Evolutionary conservation across 495 filamentous ascomycete genomes (phyloP).

Genomic region (Penicillium diatomitis): DNA sequence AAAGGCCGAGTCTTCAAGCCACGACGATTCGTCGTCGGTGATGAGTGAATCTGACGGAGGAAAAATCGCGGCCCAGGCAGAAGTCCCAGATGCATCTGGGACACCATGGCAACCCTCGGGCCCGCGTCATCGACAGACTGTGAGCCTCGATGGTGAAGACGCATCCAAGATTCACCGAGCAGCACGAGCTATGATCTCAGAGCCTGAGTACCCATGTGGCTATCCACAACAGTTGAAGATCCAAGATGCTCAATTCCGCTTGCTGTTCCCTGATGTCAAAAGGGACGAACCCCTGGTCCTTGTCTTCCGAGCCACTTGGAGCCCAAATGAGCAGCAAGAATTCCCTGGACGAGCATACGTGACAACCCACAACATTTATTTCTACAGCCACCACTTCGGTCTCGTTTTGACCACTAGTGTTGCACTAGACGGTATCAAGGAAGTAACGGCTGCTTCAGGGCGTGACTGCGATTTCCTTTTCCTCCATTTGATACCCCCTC

Average conservation of each 20-base stretch:
- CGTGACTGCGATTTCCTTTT: conserved; percentile 90
- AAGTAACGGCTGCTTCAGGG: conserved; percentile 83
- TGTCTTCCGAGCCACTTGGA: conserved; percentile 68
- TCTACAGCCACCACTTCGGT: conserved; percentile 93
- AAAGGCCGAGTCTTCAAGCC: conserved; percentile 19
- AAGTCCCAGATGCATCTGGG: conserved; percentile 7
- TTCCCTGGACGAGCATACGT: conserved; percentile 85
- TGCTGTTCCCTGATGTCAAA: conserved; percentile 76
- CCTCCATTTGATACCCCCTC: conserved; percentile 61
- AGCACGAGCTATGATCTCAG: conserved; percentile 28
- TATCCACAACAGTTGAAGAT: conserved; percentile 77
- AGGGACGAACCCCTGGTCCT: conserved; percentile 69
- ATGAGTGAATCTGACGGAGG: conserved; percentile 23
- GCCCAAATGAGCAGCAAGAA: conserved; percentile 66
- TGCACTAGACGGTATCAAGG: conserved; percentile 63
- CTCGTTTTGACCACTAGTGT: conserved; percentile 74
- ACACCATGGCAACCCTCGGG: conserved; percentile 10
- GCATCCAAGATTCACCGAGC: conserved; percentile 35
- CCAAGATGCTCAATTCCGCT: conserved; percentile 87
- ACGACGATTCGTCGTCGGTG: conserved; percentile 15
- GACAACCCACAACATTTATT: conserved; percentile 78
- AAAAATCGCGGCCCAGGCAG: conserved; percentile 11
- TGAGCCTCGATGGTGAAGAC: conserved; percentile 61
- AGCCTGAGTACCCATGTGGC: conserved; percentile 62
- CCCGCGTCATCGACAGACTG: conserved; percentile 62